phyloP scores from a whole-genome alignment of 2,329 filamentous ascomycete genomes.

The Sporothrix luriei region DNA sequence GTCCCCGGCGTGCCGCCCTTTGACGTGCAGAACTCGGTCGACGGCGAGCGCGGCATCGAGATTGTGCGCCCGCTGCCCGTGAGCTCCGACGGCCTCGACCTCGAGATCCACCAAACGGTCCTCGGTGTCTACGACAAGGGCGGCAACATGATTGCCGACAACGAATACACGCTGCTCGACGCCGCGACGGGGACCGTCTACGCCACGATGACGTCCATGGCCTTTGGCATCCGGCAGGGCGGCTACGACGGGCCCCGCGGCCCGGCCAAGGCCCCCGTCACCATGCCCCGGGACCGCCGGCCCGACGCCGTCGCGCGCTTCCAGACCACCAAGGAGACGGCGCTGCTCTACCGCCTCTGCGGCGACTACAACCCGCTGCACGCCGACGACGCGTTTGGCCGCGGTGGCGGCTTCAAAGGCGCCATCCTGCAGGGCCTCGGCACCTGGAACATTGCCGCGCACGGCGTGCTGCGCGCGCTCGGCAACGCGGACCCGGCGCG shows the following conservation, averaged over 20 bases:
- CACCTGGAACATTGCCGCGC: constrained; percentile 53
- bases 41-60: constrained; percentile 48
- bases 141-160: constrained; percentile 49
- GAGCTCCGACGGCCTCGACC: constrained; percentile 43
- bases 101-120: constrained; percentile 47
- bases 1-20: constrained; percentile 48
- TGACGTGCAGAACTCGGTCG: constrained; percentile 47
- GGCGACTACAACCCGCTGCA: constrained; percentile 55
- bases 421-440: constrained; percentile 52
- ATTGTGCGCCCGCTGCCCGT: constrained; percentile 46
- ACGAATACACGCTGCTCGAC: constrained; percentile 47
- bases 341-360: constrained; percentile 50
- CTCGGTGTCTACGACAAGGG: constrained; percentile 53
- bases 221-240: constrained; percentile 52
- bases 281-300: constrained; percentile 41
- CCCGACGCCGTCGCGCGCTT: constrained; percentile 47
- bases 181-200: constrained; percentile 46
- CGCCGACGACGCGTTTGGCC: constrained; percentile 48
- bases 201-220: constrained; percentile 45
- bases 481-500: constrained; percentile 47
- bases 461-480: constrained; percentile 47
- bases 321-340: constrained; percentile 46
- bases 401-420: constrained; percentile 50
- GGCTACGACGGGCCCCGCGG: constrained; percentile 50
- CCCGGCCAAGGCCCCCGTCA: constrained; percentile 42